phyloP scores from a whole-genome alignment of 768 basidiomycete genomes.

The Amanita phalloides region DNA sequence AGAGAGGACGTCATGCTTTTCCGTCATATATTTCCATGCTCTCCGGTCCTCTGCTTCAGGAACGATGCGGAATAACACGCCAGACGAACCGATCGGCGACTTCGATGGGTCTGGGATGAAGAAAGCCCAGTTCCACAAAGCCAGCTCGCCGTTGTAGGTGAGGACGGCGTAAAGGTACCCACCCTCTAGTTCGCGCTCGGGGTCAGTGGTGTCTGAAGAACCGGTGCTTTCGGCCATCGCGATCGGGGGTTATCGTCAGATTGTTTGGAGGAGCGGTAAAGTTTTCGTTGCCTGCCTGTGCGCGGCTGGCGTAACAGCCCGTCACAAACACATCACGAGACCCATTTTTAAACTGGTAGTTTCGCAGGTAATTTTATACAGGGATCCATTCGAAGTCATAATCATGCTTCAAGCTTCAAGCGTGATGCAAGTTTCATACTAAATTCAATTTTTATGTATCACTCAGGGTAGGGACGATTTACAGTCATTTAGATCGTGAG shows the following conservation, averaged over 20 bases:
- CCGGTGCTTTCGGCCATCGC: neutral
- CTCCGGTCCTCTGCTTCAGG: slow-evolving; percentile 19
- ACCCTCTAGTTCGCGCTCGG: slow-evolving; percentile 24
- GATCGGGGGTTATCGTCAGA: slow-evolving; percentile 5
- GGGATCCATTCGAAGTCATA: too few species aligned
- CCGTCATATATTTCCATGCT: slow-evolving; percentile 30
- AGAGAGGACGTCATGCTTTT: slow-evolving; percentile 24
- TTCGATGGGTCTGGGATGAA: slow-evolving; percentile 29
- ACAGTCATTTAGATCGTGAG: too few species aligned
- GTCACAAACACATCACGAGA: neutral
- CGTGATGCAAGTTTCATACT: too few species aligned
- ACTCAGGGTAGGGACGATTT: too few species aligned
- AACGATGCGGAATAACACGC: slow-evolving; percentile 32
- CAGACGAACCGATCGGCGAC: slow-evolving; percentile 29
- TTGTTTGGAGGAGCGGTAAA: neutral
- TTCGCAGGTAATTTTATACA: too few species aligned
- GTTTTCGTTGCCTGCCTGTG: neutral
- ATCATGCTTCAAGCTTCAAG: too few species aligned
- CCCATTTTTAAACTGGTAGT: too few species aligned
- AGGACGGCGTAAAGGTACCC: slow-evolving; percentile 34
- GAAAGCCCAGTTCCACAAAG: slow-evolving; percentile 41
- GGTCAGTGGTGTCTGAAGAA: slow-evolving; percentile 11
- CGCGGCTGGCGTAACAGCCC: neutral
- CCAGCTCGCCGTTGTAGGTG: slow-evolving; percentile 33
- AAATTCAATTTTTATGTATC: too few species aligned